Base-by-base conservation (phyloP, 164 flowering plant genomes). In the Berberis thunbergii region DNA sequence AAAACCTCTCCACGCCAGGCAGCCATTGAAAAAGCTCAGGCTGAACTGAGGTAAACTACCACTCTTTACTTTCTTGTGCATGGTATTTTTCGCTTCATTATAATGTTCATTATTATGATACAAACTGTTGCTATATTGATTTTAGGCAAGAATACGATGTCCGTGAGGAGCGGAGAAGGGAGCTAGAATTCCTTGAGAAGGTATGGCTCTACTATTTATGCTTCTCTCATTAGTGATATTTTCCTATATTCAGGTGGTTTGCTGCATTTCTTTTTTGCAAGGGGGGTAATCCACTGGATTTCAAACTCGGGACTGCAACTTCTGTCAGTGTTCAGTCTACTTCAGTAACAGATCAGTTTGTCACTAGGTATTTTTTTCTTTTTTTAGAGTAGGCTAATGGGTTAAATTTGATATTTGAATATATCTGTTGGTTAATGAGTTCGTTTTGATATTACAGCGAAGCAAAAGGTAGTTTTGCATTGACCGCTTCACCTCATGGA, bases 271-370 rank as follows among this genome's bases (percentile, higher is more conserved):
- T 50, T 50, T 50, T 9, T 8, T 50, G 9, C 54, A 50, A 95
- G 99, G 99, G 99, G 70, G 99, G 99, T 11, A 80, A 95, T 78
- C 98, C 98, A 2, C 80, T 95, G 76, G 98, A 95, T 67, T 91
- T 89, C 57, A 86, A 82, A 71, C 71, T 80, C 65, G 88, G 87
- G 45, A 76, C 74, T 76, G 81, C 84, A 56, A 77, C 85, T 65
- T 83, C 98, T 44, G 72, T 79, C 41, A 89, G 98, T 74, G 82
- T 83, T 53, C 99, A 88, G 76, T 91, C 99, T 68, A 86, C 98
- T 64, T 95, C 99, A 42, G 74, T 83, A 46, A 79, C 83, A 6
- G 91, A 88, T 76, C 96, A 81, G 78, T 81, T 78, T 52, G 81
- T 79, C 61, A 78, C 77, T 65, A 87, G 98, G 98, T 91, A 77